Percentiles rank a stretch among this genome's conserved stretches.
These are phyloP conservation scores for Crithidia acanthocephali DNA, from an alignment of 208 protist genomes.

Conservation along the genomic window DNA sequence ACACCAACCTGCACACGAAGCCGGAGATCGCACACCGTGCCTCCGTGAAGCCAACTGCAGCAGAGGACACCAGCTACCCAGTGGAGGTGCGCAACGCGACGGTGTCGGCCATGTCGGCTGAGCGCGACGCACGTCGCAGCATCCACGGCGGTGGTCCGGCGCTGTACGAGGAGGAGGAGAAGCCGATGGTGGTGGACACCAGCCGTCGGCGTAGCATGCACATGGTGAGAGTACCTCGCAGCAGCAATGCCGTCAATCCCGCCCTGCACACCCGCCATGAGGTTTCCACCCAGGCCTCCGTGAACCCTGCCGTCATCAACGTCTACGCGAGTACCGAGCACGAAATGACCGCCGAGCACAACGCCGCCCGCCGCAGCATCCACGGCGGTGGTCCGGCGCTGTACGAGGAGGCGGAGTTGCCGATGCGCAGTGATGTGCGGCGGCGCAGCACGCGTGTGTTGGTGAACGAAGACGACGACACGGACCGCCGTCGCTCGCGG, in stretches of 20 bases:
- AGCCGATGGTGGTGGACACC: background rate
- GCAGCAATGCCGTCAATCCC: constrained; percentile 2
- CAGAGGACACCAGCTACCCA: background rate
- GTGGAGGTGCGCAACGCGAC: background rate
- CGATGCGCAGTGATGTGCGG: background rate
- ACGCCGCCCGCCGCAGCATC: constrained; percentile 6
- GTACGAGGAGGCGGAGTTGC: constrained; percentile 1
- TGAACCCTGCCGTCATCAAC: background rate
- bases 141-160: constrained; percentile 2
- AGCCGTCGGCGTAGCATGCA: constrained; percentile 8
- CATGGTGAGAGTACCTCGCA: background rate
- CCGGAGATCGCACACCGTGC: constrained; percentile 7
- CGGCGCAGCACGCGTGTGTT: constrained; percentile 9
- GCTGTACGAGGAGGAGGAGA: constrained; percentile 4
- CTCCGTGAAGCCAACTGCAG: background rate
- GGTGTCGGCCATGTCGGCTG: background rate
- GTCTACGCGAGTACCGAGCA: background rate
- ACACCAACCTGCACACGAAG: background rate
- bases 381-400: background rate
- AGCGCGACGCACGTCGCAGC: constrained; percentile 1
- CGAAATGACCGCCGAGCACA: background rate
- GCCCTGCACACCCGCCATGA: background rate
- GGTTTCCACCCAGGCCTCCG: background rate
- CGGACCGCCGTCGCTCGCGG: background rate
- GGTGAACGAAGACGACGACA: background rate